Base-by-base conservation (phyloP, 1,284 basidiomycete species). In the Pholiota adiposa region DNA sequence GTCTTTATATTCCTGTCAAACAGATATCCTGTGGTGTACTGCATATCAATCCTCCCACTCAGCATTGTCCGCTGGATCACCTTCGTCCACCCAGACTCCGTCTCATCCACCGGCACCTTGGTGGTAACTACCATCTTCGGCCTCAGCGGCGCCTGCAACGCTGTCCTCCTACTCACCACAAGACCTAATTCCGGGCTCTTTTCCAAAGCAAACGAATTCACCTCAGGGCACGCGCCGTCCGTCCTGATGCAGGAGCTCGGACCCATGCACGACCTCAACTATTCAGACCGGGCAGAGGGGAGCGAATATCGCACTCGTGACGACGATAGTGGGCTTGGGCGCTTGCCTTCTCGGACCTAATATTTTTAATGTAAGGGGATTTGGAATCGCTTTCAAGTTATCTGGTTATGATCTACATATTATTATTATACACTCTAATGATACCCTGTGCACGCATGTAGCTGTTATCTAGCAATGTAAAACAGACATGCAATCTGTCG, bases 81-180 rank as follows among this genome's bases (percentile, higher is more conserved):
- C 4, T 74, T 74, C 51, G 55, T 64, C 12, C 62, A 67, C 46
- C 63, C 70, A 54, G 65, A 61, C n/a, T 34, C 31, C 18, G 69
- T 75, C 27, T 67, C 72, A 3, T 64, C 73, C 9, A 68, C 71
- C 11, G 72, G 72, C 23, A 78, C 72, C 2, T 70, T 79, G 41
- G 63, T 66, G 19, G 71, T 72, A 38, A 61, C 70, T 16, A 62
- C 69, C 21, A 61, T 77, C 21, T 78, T 73, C 60, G 63, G 66
- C 6, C 69, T 77, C 55, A 73, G 72, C 56, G 77, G 78, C 6
- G 58, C 70, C 40, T 60, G 72, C 52, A 79, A 79, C 57, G 76
- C 77, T 25, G 44, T 74, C 18, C 69, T 80, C n/a, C 65, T 78
- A 21, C 66, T 75, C 18, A 58, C 52, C 4, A 67, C 65, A 2